Conservation (phyloP, 768 basidiomycete genomes). For the Grammothele lineata region DNA sequence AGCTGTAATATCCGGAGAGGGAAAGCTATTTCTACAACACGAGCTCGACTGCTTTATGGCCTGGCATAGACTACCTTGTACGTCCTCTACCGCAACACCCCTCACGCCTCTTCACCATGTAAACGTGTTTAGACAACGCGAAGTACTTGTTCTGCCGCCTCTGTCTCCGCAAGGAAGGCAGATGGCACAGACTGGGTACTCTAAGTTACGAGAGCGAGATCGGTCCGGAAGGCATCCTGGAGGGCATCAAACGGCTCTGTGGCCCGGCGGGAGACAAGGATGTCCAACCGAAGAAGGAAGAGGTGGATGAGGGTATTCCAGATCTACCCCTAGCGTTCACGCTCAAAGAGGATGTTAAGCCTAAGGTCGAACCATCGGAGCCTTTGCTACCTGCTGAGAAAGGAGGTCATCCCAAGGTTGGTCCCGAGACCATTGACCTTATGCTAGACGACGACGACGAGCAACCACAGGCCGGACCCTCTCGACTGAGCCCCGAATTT, state of each 20-base stretch:
- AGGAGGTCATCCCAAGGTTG: conserved; percentile 16
- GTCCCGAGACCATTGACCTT: conserved; percentile 33
- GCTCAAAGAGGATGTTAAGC: conserved; percentile 1
- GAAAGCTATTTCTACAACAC: conserved; percentile 43
- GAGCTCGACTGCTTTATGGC: conserved; percentile 43
- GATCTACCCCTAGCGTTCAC: neutral
- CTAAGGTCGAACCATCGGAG: neutral
- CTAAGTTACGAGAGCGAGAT: conserved; percentile 43
- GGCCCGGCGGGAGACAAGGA: neutral
- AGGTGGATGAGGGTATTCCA: neutral
- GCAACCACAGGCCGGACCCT: conserved; percentile 6
- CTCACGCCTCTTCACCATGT: too few relatives aligned
- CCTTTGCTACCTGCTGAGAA: neutral
- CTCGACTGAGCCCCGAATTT: neutral
- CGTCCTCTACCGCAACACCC: too few relatives aligned
- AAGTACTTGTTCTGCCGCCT: conserved; percentile 62
- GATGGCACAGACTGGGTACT: conserved; percentile 46
- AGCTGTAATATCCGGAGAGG: conserved; percentile 46
- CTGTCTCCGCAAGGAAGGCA: conserved; percentile 52
- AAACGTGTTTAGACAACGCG: conserved; percentile 26
- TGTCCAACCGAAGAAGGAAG: neutral
- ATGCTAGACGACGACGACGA: conserved; percentile 22
- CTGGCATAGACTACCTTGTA: conserved; percentile 47
- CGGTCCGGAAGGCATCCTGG: conserved; percentile 31
- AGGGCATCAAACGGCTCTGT: conserved; percentile 45